These are phyloP conservation scores for Arabis alpina DNA, from an alignment of 345 rosid species.

Conservation along the genomic window DNA sequence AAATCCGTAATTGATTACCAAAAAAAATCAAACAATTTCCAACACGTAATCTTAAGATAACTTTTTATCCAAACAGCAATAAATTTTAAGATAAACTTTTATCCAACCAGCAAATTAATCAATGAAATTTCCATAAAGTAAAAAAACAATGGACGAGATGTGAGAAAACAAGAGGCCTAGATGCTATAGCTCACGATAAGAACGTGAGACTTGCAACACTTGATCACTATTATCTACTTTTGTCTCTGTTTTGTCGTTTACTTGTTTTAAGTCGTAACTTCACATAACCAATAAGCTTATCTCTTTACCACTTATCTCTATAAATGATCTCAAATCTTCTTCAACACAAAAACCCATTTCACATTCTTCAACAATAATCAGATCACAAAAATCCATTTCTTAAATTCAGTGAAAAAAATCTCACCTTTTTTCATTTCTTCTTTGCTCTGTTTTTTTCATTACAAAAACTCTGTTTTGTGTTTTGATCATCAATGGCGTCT, in stretches of 20 bases:
- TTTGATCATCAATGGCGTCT: conserved; percentile 56
- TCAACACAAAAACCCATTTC: conserved; percentile 18
- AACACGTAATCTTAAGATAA: too few species aligned
- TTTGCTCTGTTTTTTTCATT: conserved; percentile 6
- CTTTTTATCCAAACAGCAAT: background rate
- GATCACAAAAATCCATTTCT: conserved; percentile 13
- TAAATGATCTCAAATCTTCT: conserved; percentile 31
- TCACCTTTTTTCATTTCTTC: background rate
- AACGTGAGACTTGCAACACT: conserved; percentile 36
- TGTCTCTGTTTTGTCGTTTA: conserved; percentile 38
- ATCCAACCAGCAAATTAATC: background rate
- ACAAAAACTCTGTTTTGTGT: conserved; percentile 8
- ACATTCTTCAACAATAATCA: conserved; percentile 22
- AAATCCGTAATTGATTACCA: too few species aligned
- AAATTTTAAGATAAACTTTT: background rate
- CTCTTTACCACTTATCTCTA: conserved; percentile 41
- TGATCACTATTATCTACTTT: background rate
- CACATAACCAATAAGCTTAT: conserved; percentile 41
- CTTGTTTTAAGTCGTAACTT: conserved; percentile 35
- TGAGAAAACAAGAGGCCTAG: background rate
- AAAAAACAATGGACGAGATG: conserved; percentile 12
- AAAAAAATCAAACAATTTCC: background rate
- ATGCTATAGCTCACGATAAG: conserved; percentile 34
- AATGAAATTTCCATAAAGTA: background rate
- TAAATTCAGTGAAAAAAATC: background rate